Base-by-base conservation (phyloP, 345 rosid genomes). In the Moringa oleifera region DNA sequence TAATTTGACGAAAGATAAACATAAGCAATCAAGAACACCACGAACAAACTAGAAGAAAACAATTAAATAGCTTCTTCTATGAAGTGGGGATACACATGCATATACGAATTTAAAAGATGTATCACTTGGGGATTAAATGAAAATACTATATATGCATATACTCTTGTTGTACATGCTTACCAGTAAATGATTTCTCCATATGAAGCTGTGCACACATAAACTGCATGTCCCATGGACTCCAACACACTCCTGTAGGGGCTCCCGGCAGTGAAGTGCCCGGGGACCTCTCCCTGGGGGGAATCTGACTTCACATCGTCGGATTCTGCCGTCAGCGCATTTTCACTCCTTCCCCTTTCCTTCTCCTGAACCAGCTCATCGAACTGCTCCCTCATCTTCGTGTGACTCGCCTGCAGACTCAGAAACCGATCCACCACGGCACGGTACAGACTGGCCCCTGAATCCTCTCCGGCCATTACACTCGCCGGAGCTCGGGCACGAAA, bases 161-260 rank as follows among this genome's bases (percentile, higher is more conserved):
- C n/a, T n/a, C n/a, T n/a, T n/a, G n/a, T n/a, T n/a, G n/a, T n/a
- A n/a, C n/a, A n/a, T 4, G 17, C 62, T 21, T 61, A 88, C 98
- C 98, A 91, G 63, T 74, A 91, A 2, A 75, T 62, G 58, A 91
- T 86, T 45, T 78, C 83, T 47, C 83, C 86, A 18, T 89, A 66
- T 2, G 79, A 69, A 59, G 84, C 80, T 7, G 73, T 58, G 57
- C 84, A 80, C 0, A 92, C 91, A 25, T 82, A 77, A 74, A 89
- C 77, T 20, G 98, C 96, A 18, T 81, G 87, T 1, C 96, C 96
- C 60, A 92, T 71, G 17, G 86, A 82, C 57, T 92, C 95, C 78
- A 92, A 72, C 46, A 87, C 73, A 3, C 81, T 75, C 83, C 78
- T 80, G 50, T 81, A 83, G 20, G 88, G 93, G 61, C 72, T 73